Percentiles rank a stretch among this genome's conserved stretches.
Conservation (phyloP, 1,284 basidiomycete species). For the Puccinia horiana region DNA sequence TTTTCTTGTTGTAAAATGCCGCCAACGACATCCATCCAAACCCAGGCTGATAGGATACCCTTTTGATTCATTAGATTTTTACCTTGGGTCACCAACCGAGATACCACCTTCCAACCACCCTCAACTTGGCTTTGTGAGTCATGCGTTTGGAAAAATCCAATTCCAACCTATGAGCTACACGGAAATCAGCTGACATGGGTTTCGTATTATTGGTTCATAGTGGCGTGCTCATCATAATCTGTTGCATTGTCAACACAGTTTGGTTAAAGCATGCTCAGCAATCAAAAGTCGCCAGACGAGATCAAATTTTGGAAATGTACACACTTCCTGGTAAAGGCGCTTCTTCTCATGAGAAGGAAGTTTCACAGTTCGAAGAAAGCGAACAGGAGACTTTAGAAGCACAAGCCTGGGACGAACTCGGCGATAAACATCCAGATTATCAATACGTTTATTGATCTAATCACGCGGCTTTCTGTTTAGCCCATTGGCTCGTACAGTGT, state of each 20-base stretch:
- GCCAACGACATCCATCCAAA: neutral
- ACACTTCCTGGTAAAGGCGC: neutral
- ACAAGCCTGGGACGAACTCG: conserved; percentile 31
- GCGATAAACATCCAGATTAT: conserved; percentile 29
- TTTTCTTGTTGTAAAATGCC: neutral
- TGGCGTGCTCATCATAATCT: conserved; percentile 20
- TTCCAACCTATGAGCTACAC: neutral
- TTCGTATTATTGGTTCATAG: neutral
- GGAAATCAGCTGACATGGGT: neutral
- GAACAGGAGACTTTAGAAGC: neutral
- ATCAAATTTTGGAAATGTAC: neutral
- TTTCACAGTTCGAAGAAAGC: neutral
- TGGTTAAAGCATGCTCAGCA: neutral
- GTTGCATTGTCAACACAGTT: neutral
- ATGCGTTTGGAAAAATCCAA: neutral
- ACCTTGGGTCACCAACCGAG: neutral
- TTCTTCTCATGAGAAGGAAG: neutral
- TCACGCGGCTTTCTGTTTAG: no score
- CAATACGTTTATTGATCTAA: conserved; percentile 13
- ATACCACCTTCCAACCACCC: conserved; percentile 10
- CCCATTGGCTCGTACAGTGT: no score
- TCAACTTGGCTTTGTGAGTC: conserved; percentile 24
- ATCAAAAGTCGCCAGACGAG: neutral
- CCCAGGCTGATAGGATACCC: neutral
- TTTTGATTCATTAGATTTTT: conserved; percentile 16